Evolutionary conservation across 164 flowering plant genomes (phyloP).

Genomic region (Stephania japonica): DNA sequence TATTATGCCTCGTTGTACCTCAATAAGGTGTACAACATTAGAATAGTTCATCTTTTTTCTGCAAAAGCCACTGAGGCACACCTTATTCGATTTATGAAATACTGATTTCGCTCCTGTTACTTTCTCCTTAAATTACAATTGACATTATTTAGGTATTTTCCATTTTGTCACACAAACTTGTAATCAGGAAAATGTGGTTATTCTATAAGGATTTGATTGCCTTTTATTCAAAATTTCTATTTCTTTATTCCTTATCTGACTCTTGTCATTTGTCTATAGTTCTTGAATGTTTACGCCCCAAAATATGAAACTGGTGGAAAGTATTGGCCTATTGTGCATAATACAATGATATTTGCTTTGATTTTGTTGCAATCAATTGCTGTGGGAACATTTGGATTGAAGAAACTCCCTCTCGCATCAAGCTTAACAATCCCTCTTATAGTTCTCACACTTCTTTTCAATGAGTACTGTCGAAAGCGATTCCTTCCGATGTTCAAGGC

Average conservation of each 20-base stretch:
- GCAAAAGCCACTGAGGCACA: too few species aligned
- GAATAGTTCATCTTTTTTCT: too few species aligned
- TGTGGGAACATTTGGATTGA: constrained; percentile 79
- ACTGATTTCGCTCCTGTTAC: too few species aligned
- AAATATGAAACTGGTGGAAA: constrained; percentile 76
- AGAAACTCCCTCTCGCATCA: constrained; percentile 79
- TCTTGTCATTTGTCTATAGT: constrained; percentile 36
- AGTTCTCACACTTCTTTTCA: constrained; percentile 65
- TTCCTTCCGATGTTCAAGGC: constrained; percentile 66
- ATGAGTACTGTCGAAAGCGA: constrained; percentile 74
- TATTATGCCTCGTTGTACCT: too few species aligned
- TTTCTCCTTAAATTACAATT: not conserved
- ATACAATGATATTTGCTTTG: constrained; percentile 67
- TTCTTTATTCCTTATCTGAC: not conserved
- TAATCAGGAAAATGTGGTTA: not conserved
- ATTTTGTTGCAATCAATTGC: constrained; percentile 81
- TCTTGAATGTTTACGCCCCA: constrained; percentile 69
- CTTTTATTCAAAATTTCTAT: not conserved
- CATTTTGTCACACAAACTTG: not conserved
- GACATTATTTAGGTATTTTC: not conserved
- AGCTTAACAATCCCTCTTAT: constrained; percentile 66
- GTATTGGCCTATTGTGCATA: constrained; percentile 89
- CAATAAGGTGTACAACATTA: too few species aligned
- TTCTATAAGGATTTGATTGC: not conserved
- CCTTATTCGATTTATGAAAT: too few species aligned